A percentile compares a stretch with the other conserved stretches of the same genome.
Evolutionary conservation across 2,329 filamentous ascomycete species (phyloP).

Genomic region (Fusarium sp.): DNA sequence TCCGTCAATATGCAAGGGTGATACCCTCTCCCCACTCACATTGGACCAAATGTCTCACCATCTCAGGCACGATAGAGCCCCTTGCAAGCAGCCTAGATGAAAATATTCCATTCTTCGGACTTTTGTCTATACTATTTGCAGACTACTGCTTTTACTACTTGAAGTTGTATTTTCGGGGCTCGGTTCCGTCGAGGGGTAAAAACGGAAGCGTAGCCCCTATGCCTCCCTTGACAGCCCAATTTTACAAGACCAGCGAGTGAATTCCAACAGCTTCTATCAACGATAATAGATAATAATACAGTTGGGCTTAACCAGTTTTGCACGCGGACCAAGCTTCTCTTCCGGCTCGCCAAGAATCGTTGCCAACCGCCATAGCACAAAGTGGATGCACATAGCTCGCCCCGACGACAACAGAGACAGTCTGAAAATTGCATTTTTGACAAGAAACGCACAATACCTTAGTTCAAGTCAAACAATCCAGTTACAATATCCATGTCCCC

Average conservation of each 20-base stretch:
- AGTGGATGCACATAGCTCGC: not conserved
- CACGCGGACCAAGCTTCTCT: not conserved
- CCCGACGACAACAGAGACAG: not conserved
- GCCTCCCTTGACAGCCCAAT: constrained; percentile 11
- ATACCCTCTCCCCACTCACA: not conserved
- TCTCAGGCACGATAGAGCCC: constrained; percentile 1
- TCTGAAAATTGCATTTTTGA: not conserved
- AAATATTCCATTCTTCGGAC: constrained; percentile 12
- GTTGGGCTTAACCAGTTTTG: not conserved
- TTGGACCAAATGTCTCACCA: constrained; percentile 29
- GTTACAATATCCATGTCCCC: not conserved
- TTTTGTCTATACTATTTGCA: constrained; percentile 9
- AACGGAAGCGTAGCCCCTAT: constrained; percentile 1
- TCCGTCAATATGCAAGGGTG: constrained; percentile 39
- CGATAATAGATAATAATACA: too few relatives aligned
- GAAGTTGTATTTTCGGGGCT: not conserved
- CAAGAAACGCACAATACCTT: not conserved
- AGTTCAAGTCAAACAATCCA: not conserved
- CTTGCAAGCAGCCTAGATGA: constrained; percentile 10
- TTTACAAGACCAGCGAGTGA: not conserved
- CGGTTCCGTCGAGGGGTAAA: not conserved
- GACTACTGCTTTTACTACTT: not conserved
- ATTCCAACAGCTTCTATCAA: constrained; percentile 10
- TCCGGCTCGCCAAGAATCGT: not conserved
- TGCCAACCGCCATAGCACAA: not conserved